These are phyloP conservation scores for Globisporangium polare DNA, from an alignment of 352 stramenopile species.

Conservation along the genomic window DNA sequence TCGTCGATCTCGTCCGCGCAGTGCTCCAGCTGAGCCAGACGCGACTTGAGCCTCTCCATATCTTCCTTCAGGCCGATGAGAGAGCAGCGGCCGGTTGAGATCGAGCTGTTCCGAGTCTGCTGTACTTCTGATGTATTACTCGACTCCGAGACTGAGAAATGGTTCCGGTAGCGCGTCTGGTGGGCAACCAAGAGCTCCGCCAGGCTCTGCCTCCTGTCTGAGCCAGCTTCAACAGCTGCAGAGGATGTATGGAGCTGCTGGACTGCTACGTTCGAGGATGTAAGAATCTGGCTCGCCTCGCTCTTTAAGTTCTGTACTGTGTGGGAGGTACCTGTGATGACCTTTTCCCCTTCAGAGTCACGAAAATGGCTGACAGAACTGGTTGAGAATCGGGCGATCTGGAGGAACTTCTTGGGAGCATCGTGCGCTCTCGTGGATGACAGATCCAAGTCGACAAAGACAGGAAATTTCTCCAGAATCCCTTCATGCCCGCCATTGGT, in stretches of 20 bases:
- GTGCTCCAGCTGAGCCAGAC: conserved; percentile 40
- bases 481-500: not conserved
- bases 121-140: not conserved
- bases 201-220: not conserved
- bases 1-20: conserved; percentile 53
- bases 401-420: conserved; percentile 26
- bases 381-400: conserved; percentile 25
- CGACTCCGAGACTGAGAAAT: not conserved
- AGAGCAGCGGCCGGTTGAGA: conserved; percentile 13
- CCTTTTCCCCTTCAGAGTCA: not conserved
- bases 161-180: conserved; percentile 6
- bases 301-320: not conserved
- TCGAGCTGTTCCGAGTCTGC: not conserved
- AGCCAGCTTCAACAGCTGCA: not conserved
- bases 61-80: conserved; percentile 36
- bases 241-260: not conserved
- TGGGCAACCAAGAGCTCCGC: not conserved
- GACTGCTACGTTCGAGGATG: not conserved
- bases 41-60: conserved; percentile 50
- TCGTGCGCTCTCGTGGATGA: conserved; percentile 6
- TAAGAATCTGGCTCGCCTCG: not conserved
- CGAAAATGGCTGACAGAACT: not conserved
- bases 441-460: conserved; percentile 31
- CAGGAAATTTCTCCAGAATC: conserved; percentile 23
- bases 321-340: no score